phyloP scores from a whole-genome alignment of 169 alveolate genomes.

The Theileria luwenshuni region DNA sequence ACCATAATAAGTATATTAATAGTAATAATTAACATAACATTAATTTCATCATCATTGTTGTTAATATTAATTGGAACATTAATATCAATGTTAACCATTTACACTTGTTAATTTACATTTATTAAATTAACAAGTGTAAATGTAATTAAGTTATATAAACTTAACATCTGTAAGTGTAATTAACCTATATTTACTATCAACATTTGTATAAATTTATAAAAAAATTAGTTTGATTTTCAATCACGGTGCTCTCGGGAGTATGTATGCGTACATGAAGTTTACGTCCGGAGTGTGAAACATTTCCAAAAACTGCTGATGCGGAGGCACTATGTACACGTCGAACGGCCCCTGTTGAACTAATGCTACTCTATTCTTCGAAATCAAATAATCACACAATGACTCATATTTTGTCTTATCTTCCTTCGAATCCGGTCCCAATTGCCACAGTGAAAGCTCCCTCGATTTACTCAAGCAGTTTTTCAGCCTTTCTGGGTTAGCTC shows the following conservation, averaged over 20 bases:
- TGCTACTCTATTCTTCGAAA: conserved; percentile 72
- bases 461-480: conserved; percentile 43
- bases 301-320: conserved; percentile 48
- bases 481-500: conserved; percentile 70
- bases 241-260: conserved; percentile 50
- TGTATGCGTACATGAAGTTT: conserved; percentile 75
- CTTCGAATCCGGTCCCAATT: conserved; percentile 71
- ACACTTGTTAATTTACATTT: too few relatives aligned
- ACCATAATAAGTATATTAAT: too few relatives aligned
- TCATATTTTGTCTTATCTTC: conserved; percentile 73
- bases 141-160: too few relatives aligned
- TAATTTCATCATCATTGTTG: too few relatives aligned
- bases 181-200: too few relatives aligned
- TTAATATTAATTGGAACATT: too few relatives aligned
- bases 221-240: too few relatives aligned
- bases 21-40: too few relatives aligned
- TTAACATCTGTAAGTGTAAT: too few relatives aligned
- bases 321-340: conserved; percentile 76
- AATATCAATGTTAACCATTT: too few relatives aligned
- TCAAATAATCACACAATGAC: conserved; percentile 71
- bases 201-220: too few relatives aligned
- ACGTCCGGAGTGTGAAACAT: conserved; percentile 70
- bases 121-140: too few relatives aligned
- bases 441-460: conserved; percentile 72
- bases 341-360: conserved; percentile 67